Conservation (phyloP, 148 eudicot genomes). For the Chenopodium berlandieri region DNA sequence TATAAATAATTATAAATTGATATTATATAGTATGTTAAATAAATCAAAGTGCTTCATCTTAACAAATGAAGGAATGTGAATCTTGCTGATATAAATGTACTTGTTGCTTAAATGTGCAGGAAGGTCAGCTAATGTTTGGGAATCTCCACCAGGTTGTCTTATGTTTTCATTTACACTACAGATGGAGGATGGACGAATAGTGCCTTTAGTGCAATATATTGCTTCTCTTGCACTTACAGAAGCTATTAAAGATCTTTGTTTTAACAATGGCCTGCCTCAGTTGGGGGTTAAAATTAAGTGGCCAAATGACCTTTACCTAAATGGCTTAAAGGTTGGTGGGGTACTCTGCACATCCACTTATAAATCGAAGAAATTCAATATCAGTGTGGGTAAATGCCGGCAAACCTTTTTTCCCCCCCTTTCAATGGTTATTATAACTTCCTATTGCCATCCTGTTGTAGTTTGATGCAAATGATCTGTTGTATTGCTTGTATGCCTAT, state of each 20-base stretch:
- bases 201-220: constrained; percentile 82
- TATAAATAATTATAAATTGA: too few species aligned
- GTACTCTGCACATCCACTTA: constrained; percentile 91
- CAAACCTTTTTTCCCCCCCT: neutral
- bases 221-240: constrained; percentile 88
- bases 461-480: too few species aligned
- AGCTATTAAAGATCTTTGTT: constrained; percentile 67
- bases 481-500: too few species aligned
- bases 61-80: too few species aligned
- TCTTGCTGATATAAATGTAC: neutral
- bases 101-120: constrained; percentile 41
- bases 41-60: too few species aligned
- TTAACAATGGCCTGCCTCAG: constrained; percentile 51
- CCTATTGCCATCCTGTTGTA: too few species aligned
- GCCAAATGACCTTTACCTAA: constrained; percentile 91
- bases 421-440: neutral
- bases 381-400: constrained; percentile 74
- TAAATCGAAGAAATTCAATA: constrained; percentile 73
- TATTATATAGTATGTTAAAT: too few species aligned
- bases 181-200: constrained; percentile 84
- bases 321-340: constrained; percentile 95
- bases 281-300: constrained; percentile 88
- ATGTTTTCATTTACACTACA: constrained; percentile 74
- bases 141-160: constrained; percentile 81
- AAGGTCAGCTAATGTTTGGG: constrained; percentile 82